Evolutionary conservation across 352 stramenopile genomes (phyloP).

Genomic region (Pythium plurisporium): DNA sequence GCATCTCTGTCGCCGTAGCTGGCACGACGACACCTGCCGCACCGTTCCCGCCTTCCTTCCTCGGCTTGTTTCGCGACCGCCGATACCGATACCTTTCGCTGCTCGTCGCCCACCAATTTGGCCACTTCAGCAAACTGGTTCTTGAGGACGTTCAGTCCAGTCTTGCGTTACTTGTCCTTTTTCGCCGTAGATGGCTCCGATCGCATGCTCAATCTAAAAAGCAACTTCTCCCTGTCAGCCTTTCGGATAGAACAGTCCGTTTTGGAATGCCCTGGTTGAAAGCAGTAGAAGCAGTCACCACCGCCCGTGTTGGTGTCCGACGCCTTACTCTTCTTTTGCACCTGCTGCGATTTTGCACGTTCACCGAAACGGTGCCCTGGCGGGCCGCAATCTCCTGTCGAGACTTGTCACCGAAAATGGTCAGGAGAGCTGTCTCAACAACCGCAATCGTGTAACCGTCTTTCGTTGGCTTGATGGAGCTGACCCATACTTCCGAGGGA

Average conservation of each 20-base stretch:
- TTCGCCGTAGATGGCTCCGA: too few relatives aligned
- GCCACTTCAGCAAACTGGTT: neutral
- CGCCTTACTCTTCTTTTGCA: neutral
- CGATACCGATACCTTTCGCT: neutral
- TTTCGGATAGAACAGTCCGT: neutral
- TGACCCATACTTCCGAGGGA: neutral
- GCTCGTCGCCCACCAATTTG: neutral
- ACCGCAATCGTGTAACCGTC: neutral
- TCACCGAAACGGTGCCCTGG: neutral
- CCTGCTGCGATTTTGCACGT: neutral
- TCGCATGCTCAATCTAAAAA: too few relatives aligned
- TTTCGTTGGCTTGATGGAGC: neutral
- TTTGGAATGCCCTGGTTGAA: neutral
- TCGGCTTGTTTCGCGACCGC: neutral
- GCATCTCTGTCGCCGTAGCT: too few relatives aligned
- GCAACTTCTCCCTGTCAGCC: neutral
- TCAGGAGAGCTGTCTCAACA: neutral
- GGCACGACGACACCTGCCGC: too few relatives aligned
- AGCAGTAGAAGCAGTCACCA: neutral
- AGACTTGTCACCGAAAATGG: conserved; percentile 2
- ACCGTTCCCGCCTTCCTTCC: too few relatives aligned
- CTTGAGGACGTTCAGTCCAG: neutral
- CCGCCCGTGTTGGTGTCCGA: neutral
- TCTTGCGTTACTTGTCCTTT: neutral
- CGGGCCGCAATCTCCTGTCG: neutral